phyloP scores from a whole-genome alignment of 1,284 basidiomycete species.

The Uromyces viciae-fabae region DNA sequence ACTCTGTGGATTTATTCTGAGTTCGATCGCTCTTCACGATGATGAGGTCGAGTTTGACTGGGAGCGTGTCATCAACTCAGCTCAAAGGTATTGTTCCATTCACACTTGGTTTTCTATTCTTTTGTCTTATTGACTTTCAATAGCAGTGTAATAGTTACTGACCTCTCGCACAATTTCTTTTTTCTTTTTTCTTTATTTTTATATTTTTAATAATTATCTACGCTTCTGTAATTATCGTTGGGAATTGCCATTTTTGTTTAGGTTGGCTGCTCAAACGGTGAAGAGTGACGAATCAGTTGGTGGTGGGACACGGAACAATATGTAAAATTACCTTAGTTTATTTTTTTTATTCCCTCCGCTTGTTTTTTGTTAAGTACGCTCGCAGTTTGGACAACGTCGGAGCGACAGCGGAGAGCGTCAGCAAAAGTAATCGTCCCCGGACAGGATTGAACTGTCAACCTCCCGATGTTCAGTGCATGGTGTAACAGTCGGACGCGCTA shows the following conservation, averaged over 20 bases:
- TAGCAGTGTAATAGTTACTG: neutral
- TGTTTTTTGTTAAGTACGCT: too few relatives aligned
- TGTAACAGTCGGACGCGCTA: slow-evolving; percentile 45
- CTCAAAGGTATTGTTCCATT: slow-evolving; percentile 19
- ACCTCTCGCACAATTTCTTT: neutral
- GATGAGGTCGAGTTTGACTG: neutral
- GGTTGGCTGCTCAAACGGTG: slow-evolving; percentile 2
- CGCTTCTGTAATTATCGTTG: neutral
- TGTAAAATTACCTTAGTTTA: too few relatives aligned
- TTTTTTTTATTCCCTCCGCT: too few relatives aligned
- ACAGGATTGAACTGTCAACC: slow-evolving; percentile 46
- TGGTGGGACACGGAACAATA: too few relatives aligned
- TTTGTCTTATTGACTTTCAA: neutral
- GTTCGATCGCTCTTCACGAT: neutral
- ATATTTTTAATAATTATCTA: neutral
- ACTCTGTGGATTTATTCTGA: slow-evolving; percentile 68
- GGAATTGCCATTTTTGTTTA: neutral
- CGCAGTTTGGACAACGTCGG: too few relatives aligned
- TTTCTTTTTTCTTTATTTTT: neutral
- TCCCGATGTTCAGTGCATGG: neutral
- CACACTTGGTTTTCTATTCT: neutral
- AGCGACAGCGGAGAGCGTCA: too few relatives aligned
- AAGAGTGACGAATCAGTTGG: slow-evolving; percentile 8
- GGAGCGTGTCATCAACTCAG: neutral
- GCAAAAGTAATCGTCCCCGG: slow-evolving; percentile 26